Base-by-base conservation (phyloP, 1,284 basidiomycete species). In the Ustilago loliicola region DNA sequence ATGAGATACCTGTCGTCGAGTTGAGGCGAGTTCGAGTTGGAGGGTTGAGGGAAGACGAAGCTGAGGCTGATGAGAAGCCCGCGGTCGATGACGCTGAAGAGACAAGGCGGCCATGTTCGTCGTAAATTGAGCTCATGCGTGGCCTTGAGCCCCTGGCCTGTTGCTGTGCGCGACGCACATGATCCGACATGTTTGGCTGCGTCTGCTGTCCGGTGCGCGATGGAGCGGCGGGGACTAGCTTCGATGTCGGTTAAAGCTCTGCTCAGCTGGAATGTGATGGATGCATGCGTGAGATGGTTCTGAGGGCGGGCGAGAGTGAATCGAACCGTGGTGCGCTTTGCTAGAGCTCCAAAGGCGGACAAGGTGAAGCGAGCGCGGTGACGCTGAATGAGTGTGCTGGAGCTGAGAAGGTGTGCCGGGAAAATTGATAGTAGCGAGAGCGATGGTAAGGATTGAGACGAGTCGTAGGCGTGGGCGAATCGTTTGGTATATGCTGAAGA, bases 41-140 rank as follows among this genome's bases (percentile, higher is more conserved):
- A 21, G 61, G 32, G 32, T 59, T 38, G 27, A 51, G 32, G 2
- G 59, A 62, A 5, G 48, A 30, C 15, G 62, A 61, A 13, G 57
- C 38, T 13, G 60, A 53, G 11, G 68, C 53, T 13, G 61, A 34
- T 13, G 67, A 42, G 4, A 65, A 40, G n/a, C 34, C 52, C 29
- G 67, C 42, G 47, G 53, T 45, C 11, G 53, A 32, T n/a, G 66
- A 69, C 40, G 53, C 50, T 7, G 62, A 67, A 29, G 63, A 54
- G 17, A 55, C 23, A 21, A 61, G 65, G 32, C 61, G 61, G 23
- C 61, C 61, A 34, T 61, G 29, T 11, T 64, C 55, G 56, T 72
- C 74, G 34, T 66, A 64, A 21, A 62, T 47, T 25, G 74, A 77
- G 60, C 62, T 63, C 51, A 58, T 51, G 2, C 69, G 50, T n/a